A percentile compares a stretch with the other conserved stretches of the same genome.
Conservation (phyloP, 139 green algal genomes). For the Coelastrella sp. region DNA sequence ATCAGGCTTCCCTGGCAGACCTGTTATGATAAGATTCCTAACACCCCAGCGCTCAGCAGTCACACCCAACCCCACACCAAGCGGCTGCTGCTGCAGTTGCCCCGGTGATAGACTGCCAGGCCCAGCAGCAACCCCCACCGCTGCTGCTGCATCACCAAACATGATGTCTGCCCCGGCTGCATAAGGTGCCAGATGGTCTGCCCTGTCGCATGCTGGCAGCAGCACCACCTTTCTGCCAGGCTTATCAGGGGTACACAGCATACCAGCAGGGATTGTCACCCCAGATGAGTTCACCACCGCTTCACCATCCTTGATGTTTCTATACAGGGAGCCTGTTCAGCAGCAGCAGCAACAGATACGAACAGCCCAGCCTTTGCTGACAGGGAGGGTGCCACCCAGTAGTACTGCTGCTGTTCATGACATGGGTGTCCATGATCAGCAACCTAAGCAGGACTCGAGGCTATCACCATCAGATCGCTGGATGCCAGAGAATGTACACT, state of each 20-base stretch:
- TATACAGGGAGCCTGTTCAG: background rate
- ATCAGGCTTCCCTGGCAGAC: background rate
- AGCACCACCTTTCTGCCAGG: constrained; percentile 40
- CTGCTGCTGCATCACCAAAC: constrained; percentile 30
- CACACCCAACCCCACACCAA: background rate
- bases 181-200: background rate
- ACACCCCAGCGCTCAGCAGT: constrained; percentile 15
- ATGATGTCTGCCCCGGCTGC: constrained; percentile 27
- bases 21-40: background rate
- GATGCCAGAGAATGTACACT: too few relatives aligned
- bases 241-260: constrained; percentile 24
- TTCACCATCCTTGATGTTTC: constrained; percentile 8
- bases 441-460: too few relatives aligned
- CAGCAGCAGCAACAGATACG: background rate
- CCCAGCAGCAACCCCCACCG: background rate
- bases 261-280: constrained; percentile 10
- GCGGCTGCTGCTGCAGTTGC: background rate
- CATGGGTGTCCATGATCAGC: background rate
- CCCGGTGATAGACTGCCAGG: background rate
- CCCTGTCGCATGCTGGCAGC: constrained; percentile 14
- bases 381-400: background rate
- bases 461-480: too few relatives aligned
- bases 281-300: constrained; percentile 1
- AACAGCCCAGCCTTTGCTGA: background rate
- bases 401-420: background rate